Evolutionary conservation across 1,284 basidiomycete species (phyloP).

Genomic region (Exsudoporus floridanus): DNA sequence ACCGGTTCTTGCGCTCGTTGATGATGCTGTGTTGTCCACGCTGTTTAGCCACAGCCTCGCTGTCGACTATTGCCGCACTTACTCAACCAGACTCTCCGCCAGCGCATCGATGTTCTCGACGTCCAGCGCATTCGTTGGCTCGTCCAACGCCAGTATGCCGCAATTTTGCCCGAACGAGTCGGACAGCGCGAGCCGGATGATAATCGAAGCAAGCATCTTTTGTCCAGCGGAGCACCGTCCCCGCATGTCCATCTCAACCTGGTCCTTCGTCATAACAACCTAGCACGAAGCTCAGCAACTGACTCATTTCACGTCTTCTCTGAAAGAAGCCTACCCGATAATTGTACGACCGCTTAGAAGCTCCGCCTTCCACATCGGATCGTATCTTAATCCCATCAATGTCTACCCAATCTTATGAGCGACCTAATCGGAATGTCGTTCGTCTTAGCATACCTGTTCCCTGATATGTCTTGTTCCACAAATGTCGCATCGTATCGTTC

Average conservation of each 20-base stretch:
- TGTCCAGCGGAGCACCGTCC: constrained; percentile 98
- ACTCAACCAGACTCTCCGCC: constrained; percentile 91
- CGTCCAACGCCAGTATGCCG: constrained; percentile 95
- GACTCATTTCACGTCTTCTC: constrained; percentile 7
- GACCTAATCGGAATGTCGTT: constrained; percentile 10
- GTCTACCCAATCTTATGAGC: constrained; percentile 50
- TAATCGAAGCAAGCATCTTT: constrained; percentile 99
- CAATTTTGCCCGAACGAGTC: constrained; percentile 98
- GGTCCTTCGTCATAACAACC: constrained; percentile 99
- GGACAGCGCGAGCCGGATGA: constrained; percentile 95
- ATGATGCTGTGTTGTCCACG: constrained; percentile 65
- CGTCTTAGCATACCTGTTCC: constrained; percentile 73
- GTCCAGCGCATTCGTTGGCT: constrained; percentile 97
- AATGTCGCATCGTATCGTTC: constrained; percentile 92
- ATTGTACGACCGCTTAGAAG: constrained; percentile 92
- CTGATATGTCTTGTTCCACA: constrained; percentile 99
- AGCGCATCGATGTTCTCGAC: constrained; percentile 95
- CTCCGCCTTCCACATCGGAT: constrained; percentile 88
- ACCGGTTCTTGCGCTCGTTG: constrained; percentile 83
- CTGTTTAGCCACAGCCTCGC: no score
- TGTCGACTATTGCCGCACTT: no score
- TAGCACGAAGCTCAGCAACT: constrained; percentile 38
- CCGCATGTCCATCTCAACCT: constrained; percentile 99
- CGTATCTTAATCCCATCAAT: constrained; percentile 97
- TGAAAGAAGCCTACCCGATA: constrained; percentile 71